Percentiles rank a stretch among this genome's conserved stretches.
These are phyloP conservation scores for Euphorbia peplus DNA, from an alignment of 345 rosid genomes.

Conservation along the genomic window DNA sequence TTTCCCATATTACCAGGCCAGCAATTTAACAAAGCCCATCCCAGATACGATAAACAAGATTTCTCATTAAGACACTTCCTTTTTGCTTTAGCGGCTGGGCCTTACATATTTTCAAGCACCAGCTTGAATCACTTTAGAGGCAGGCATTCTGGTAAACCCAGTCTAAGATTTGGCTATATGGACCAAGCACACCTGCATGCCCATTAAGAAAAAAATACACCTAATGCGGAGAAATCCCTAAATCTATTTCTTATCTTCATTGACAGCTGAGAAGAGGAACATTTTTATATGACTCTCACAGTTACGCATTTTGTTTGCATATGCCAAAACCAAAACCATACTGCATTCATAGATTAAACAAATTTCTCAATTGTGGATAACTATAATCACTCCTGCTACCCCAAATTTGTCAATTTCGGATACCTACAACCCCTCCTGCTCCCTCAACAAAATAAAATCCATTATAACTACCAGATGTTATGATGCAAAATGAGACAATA, in stretches of 20 bases:
- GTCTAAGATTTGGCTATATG: neutral
- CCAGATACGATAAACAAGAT: neutral
- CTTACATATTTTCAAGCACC: neutral
- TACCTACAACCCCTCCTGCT: neutral
- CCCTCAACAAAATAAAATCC: neutral
- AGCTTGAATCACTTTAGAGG: neutral
- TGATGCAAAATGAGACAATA: conserved; percentile 15
- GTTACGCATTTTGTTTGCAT: neutral
- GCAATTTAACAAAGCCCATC: neutral
- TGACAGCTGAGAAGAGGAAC: neutral
- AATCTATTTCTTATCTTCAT: neutral
- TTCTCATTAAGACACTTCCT: neutral
- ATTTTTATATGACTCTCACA: neutral
- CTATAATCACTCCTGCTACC: neutral
- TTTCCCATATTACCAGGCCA: neutral
- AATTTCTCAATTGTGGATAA: neutral
- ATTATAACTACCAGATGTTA: neutral
- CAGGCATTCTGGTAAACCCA: neutral
- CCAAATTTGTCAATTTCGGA: neutral
- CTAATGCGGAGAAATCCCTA: neutral
- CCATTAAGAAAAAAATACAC: neutral
- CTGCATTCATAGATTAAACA: neutral
- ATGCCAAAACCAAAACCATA: neutral
- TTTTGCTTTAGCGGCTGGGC: neutral
- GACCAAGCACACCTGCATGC: neutral